Conservation (phyloP, 2,329 filamentous ascomycete genomes). For the Fusarium liriodendri region DNA sequence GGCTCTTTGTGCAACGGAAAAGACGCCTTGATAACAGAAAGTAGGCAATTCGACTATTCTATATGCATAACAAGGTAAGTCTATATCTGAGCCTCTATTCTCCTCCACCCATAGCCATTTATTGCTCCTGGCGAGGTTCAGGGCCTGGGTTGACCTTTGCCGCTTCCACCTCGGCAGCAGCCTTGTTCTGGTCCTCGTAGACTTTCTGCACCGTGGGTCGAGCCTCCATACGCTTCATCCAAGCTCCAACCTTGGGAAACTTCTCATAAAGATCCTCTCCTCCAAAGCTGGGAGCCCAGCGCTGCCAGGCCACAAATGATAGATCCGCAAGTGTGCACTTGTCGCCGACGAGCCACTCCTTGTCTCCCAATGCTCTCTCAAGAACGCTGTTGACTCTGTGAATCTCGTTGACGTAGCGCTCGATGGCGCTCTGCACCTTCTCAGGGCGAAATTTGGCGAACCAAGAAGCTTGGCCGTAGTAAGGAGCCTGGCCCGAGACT, state of each 20-base stretch:
- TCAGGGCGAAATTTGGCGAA: background rate
- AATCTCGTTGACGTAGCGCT: background rate
- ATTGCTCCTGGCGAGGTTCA: background rate
- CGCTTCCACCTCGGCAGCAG: background rate
- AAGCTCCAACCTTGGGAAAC: background rate
- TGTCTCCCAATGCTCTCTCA: background rate
- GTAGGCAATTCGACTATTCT: background rate
- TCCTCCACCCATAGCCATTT: background rate
- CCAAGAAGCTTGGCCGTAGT: background rate
- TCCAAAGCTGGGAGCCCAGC: background rate
- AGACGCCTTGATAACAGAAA: background rate
- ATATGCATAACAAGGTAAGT: background rate
- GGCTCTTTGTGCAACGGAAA: background rate
- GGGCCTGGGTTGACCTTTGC: background rate
- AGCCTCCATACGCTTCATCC: background rate
- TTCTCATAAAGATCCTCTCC: background rate
- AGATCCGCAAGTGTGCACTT: background rate
- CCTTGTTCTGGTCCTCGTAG: background rate
- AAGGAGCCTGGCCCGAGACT: background rate
- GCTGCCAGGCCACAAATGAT: background rate
- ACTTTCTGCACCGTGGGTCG: background rate
- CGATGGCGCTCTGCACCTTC: background rate
- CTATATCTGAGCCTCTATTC: background rate
- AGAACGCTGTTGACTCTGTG: background rate
- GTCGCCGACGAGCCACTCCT: background rate